phyloP scores from a whole-genome alignment of 495 filamentous ascomycete genomes.

The Hypoxylon trugodes region DNA sequence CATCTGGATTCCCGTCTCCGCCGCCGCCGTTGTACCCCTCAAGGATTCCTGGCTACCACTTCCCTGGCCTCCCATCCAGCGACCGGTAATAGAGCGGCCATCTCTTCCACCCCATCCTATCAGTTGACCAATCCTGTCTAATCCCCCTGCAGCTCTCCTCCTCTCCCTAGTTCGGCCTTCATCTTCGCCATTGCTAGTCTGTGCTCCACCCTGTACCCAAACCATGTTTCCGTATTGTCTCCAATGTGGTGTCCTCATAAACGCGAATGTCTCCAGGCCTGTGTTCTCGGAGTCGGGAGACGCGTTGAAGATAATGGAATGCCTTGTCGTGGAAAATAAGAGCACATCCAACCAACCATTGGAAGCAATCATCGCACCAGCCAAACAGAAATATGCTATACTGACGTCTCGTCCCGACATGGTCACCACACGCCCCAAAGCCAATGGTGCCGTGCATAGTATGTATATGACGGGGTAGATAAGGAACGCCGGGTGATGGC shows the following conservation, averaged over 20 bases:
- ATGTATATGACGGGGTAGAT: slow-evolving; percentile 80
- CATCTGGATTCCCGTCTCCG: slow-evolving; percentile 52
- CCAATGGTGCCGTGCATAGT: slow-evolving; percentile 74
- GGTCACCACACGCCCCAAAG: slow-evolving; percentile 71
- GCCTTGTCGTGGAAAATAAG: slow-evolving; percentile 75
- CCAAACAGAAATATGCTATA: slow-evolving; percentile 69
- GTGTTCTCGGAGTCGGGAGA: slow-evolving; percentile 50
- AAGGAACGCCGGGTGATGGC: slow-evolving; percentile 71
- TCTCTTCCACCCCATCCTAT: slow-evolving; percentile 13
- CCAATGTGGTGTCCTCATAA: slow-evolving; percentile 55
- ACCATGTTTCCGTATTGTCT: slow-evolving; percentile 54
- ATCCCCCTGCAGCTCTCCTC: slow-evolving; percentile 17
- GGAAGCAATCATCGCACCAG: slow-evolving; percentile 75
- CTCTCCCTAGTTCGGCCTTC: slow-evolving; percentile 35
- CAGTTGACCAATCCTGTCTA: slow-evolving; percentile 2
- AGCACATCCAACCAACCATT: slow-evolving; percentile 79
- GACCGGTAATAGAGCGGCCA: slow-evolving; percentile 19
- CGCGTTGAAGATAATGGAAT: slow-evolving; percentile 57
- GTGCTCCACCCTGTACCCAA: slow-evolving; percentile 50
- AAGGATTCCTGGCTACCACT: slow-evolving; percentile 47
- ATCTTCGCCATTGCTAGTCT: slow-evolving; percentile 11
- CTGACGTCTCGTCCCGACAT: slow-evolving; percentile 64
- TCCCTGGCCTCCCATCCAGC: slow-evolving; percentile 26
- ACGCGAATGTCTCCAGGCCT: slow-evolving; percentile 58
- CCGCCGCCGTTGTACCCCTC: slow-evolving; percentile 38